Base-by-base conservation (phyloP, 1,139 yeast species). In the Kazachstania sp. region DNA sequence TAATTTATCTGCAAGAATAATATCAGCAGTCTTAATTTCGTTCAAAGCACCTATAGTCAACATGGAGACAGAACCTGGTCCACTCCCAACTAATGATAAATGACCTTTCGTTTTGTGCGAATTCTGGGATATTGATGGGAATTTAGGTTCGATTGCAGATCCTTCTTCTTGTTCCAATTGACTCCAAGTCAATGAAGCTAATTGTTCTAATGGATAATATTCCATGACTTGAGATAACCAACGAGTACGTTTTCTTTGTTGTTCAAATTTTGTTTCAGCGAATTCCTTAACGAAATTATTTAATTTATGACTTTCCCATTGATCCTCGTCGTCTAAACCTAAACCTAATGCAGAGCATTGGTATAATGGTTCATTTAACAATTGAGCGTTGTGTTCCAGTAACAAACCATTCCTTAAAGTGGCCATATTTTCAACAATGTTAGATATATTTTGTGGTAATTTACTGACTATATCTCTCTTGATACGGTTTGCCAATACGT, bases 201-300 rank as follows among this genome's bases (percentile, higher is more conserved):
- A 71, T 56, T 78, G 74, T 5, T 71, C 67, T 45, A 90, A 70
- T 3, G 98, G 98, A 61, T 81, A 90, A 63, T 90, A 90, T 61
- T 90, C 97, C 44, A 90, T 94, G 44, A 90, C 78, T 60, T 90
- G 97, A 1, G 90, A 78, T 48, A 90, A 70, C 95, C 96, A 92
- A 56, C 95, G 73, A 38, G 86, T 73, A 54, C 95, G 70, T 59
- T 79, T 82, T 29, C 72, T 62, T 51, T 76, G 78, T 57, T 74
- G 72, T 56, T 78, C 77, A 39, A 73, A 72, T 40, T 69, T 71
- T 0, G 75, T 70, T 74, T 75, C 75, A 47, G 73, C 72, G 57
- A 78, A 78, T 56, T 83, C 90, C 35, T 75, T 70, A 7, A 84
- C 81, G 39, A 86, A 71, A 32, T 72, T 64, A 62, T 86, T 86